Evolutionary conservation across 352 stramenopile genomes (phyloP).

Genomic region (Peronosclerospora sorghi): DNA sequence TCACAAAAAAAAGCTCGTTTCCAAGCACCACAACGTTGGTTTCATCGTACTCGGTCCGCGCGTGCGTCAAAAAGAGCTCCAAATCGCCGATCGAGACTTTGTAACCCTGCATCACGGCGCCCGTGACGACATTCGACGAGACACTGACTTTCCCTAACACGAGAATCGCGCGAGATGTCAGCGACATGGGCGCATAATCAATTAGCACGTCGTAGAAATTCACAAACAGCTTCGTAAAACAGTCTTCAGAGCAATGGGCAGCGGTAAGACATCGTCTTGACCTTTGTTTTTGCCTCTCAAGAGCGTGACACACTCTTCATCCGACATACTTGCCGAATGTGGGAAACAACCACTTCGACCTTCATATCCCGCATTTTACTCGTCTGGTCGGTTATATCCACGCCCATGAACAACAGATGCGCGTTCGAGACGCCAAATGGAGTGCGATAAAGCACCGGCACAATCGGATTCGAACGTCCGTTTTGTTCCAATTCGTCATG

Average conservation of each 20-base stretch:
- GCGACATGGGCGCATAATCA: constrained; percentile 57
- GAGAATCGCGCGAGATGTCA: constrained; percentile 63
- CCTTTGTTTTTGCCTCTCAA: constrained; percentile 23
- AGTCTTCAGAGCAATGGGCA: constrained; percentile 62
- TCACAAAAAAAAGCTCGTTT: constrained; percentile 43
- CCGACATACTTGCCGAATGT: constrained; percentile 60
- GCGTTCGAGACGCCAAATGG: constrained; percentile 63
- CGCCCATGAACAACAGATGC: constrained; percentile 66
- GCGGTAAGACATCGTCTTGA: constrained; percentile 41
- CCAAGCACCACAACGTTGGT: constrained; percentile 54
- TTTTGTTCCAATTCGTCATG: constrained; percentile 61
- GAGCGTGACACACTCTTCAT: constrained; percentile 40
- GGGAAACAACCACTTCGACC: constrained; percentile 75
- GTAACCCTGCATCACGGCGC: constrained; percentile 79
- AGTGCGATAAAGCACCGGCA: constrained; percentile 73
- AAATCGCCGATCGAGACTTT: constrained; percentile 69
- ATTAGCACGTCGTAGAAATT: constrained; percentile 77
- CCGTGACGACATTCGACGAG: constrained; percentile 80
- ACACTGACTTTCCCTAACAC: constrained; percentile 63
- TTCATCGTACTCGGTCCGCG: constrained; percentile 52
- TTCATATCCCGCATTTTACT: constrained; percentile 85
- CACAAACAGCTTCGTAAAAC: constrained; percentile 85
- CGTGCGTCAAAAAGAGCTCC: constrained; percentile 59
- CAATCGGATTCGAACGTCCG: constrained; percentile 21
- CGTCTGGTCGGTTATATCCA: constrained; percentile 72